Percentiles rank a stretch among this genome's conserved stretches.
Conservation (phyloP, 2,329 filamentous ascomycete genomes). For the Sarocladium kiliense region DNA sequence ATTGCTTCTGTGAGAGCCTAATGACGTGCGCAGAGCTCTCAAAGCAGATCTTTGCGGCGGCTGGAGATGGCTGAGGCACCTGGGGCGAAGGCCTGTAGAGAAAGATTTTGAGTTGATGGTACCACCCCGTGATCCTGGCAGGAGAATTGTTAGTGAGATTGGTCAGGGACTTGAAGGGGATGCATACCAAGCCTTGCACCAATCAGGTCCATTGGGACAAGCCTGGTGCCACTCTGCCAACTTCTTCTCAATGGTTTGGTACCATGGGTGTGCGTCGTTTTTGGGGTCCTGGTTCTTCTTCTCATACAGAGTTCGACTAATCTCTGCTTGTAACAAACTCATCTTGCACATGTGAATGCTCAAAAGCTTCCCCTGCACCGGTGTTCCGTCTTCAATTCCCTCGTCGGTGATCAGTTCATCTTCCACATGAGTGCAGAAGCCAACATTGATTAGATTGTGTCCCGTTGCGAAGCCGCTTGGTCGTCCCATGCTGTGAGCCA, state of each 20-base stretch:
- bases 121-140: conserved; percentile 58
- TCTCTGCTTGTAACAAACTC: conserved; percentile 81
- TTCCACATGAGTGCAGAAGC: conserved; percentile 76
- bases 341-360: conserved; percentile 93
- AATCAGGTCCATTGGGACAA: conserved; percentile 62
- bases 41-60: conserved; percentile 78
- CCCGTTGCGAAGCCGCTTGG: conserved; percentile 80
- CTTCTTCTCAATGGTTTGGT: conserved; percentile 70
- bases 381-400: conserved; percentile 67
- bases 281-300: conserved; percentile 72
- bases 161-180: not conserved
- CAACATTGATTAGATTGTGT: conserved; percentile 77
- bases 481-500: conserved; percentile 83
- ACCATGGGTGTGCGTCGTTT: conserved; percentile 83
- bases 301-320: conserved; percentile 79
- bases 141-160: not conserved
- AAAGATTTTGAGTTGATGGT: conserved; percentile 84
- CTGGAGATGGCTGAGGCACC: conserved; percentile 74
- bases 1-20: conserved; percentile 72
- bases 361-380: conserved; percentile 78
- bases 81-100: conserved; percentile 90
- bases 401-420: conserved; percentile 77
- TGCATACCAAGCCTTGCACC: conserved; percentile 76
- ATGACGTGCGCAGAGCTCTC: conserved; percentile 80
- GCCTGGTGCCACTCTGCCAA: conserved; percentile 74